Percentiles rank a stretch among this genome's conserved stretches.
These are phyloP conservation scores for Eleusine indica DNA, from an alignment of 176 grass and related monocot genomes.

Conservation along the genomic window DNA sequence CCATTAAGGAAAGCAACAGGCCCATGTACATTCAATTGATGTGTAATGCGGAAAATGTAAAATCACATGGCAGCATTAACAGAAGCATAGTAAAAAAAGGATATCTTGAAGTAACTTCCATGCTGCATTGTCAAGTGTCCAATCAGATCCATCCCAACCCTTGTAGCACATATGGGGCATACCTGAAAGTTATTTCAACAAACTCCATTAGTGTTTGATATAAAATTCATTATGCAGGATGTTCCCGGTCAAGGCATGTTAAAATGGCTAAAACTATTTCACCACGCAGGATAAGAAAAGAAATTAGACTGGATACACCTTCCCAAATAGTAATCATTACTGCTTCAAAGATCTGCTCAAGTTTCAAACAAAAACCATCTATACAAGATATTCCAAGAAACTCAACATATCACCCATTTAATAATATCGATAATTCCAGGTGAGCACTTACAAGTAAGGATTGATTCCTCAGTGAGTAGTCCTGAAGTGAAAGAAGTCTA, in stretches of 20 bases:
- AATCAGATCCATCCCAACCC: conserved; percentile 76
- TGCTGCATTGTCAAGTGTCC: conserved; percentile 85
- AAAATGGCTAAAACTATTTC: neutral
- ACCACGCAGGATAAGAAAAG: neutral
- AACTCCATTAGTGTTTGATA: conserved; percentile 30
- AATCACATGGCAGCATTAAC: neutral
- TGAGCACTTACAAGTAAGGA: neutral
- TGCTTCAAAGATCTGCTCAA: neutral
- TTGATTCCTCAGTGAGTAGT: neutral
- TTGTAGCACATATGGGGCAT: conserved; percentile 75
- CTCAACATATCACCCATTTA: neutral
- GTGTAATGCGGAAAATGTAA: conserved; percentile 15
- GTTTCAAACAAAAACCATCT: neutral
- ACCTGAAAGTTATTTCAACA: conserved; percentile 55
- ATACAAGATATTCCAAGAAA: conserved; percentile 1
- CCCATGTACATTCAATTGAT: conserved; percentile 10
- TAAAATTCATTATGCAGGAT: conserved; percentile 14
- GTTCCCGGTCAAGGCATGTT: neutral
- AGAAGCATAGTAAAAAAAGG: conserved; percentile 55
- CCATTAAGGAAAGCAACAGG: conserved; percentile 68
- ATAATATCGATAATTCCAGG: neutral
- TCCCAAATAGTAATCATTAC: neutral
- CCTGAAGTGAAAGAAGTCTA: neutral
- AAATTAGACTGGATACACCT: neutral
- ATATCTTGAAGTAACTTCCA: conserved; percentile 89